Evolutionary conservation across 1,139 yeast genomes (phyloP).

Genomic region (Yamadazyma diddensiae): DNA sequence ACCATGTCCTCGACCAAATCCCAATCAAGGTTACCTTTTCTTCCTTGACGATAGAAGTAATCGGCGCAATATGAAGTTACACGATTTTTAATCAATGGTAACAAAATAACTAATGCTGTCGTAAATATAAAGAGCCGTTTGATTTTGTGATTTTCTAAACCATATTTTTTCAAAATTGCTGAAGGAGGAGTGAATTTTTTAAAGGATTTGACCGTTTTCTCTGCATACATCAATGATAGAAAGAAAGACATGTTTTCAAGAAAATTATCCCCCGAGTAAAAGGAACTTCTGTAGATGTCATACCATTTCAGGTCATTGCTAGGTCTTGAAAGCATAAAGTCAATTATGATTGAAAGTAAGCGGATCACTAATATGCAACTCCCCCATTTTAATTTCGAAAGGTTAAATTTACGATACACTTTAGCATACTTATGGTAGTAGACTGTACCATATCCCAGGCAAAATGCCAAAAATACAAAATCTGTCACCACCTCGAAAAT

Average conservation of each 20-base stretch:
- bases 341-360: not conserved
- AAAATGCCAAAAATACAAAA: conserved; percentile 1
- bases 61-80: not conserved
- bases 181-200: not conserved
- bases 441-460: conserved; percentile 3
- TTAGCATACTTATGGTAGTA: conserved; percentile 1
- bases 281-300: too few relatives aligned
- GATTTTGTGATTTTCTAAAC: not conserved
- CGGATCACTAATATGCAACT: not conserved
- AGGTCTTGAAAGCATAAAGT: not conserved
- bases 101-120: not conserved
- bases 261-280: too few relatives aligned
- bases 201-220: not conserved
- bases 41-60: not conserved
- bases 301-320: too few relatives aligned
- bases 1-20: not conserved
- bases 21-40: not conserved
- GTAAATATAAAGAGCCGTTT: not conserved
- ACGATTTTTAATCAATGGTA: not conserved
- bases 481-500: not conserved
- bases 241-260: not conserved
- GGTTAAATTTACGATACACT: not conserved
- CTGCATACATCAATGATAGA: not conserved
- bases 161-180: not conserved
- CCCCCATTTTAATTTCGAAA: not conserved